Evolutionary conservation across 2,329 filamentous ascomycete genomes (phyloP).

Genomic region (Aspergillus persii): DNA sequence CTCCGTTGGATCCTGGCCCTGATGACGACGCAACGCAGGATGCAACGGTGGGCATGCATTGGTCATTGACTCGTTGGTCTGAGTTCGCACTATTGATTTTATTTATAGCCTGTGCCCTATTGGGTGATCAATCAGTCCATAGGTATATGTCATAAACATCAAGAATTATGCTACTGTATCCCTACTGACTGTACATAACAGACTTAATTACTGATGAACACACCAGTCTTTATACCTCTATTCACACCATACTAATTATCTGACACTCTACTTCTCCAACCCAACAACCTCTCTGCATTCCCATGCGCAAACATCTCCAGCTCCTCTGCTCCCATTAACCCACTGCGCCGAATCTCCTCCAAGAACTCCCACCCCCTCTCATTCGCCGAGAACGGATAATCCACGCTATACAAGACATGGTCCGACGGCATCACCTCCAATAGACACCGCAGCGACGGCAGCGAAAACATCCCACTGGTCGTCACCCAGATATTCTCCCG

Average conservation of each 20-base stretch:
- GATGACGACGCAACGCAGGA: not conserved
- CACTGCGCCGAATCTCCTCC: constrained; percentile 49
- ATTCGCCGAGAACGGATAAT: constrained; percentile 50
- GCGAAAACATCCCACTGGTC: constrained; percentile 9
- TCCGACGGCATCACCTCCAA: constrained; percentile 4
- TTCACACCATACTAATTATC: no score
- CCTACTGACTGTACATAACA: no score
- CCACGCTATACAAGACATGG: constrained; percentile 12
- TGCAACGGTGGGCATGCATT: not conserved
- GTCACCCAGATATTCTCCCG: constrained; percentile 12
- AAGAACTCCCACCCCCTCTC: constrained; percentile 51
- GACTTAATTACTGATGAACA: no score
- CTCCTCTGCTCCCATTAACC: constrained; percentile 49
- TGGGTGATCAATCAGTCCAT: not conserved
- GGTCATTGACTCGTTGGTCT: not conserved
- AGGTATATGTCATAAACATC: no score
- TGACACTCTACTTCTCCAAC: constrained; percentile 19
- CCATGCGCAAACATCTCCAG: constrained; percentile 50
- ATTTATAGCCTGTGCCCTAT: not conserved
- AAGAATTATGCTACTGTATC: no score
- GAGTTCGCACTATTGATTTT: not conserved
- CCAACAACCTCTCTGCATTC: constrained; percentile 53
- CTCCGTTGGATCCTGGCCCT: no score
- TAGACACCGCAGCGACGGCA: constrained; percentile 7
- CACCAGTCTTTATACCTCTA: no score